A percentile compares a stretch with the other conserved stretches of the same genome.
Conservation (phyloP, 176 grass and related monocot genomes). For the Carex cristatella region DNA sequence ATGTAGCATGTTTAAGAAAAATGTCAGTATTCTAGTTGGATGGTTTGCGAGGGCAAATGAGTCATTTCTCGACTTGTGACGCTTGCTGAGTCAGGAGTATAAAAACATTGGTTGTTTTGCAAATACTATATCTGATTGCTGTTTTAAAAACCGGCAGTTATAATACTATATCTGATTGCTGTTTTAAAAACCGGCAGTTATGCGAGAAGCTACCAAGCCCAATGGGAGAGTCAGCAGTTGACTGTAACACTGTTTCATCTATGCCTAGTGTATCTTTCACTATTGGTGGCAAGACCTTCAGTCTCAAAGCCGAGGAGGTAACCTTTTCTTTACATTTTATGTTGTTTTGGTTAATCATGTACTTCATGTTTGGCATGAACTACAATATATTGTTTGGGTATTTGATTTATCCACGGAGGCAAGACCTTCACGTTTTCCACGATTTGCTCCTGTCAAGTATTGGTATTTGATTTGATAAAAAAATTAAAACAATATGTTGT, state of each 20-base stretch:
- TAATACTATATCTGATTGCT: conserved; percentile 13
- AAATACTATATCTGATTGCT: neutral
- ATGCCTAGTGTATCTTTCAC: conserved; percentile 70
- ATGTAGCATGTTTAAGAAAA: too few species aligned
- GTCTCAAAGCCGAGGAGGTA: conserved; percentile 75
- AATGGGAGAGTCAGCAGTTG: conserved; percentile 76
- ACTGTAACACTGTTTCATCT: conserved; percentile 48
- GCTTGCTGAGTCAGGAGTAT: neutral
- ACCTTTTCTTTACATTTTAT: neutral
- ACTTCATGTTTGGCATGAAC: neutral
- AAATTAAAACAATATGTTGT: neutral
- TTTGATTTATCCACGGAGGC: too few species aligned
- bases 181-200: conserved; percentile 46
- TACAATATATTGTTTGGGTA: neutral
- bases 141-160: conserved; percentile 46
- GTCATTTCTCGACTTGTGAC: too few species aligned
- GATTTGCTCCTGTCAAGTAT: too few species aligned
- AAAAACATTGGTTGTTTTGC: neutral
- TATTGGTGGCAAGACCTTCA: conserved; percentile 68
- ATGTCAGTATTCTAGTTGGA: too few species aligned
- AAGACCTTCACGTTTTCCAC: too few species aligned
- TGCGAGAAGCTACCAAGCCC: conserved; percentile 69
- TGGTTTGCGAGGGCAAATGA: too few species aligned
- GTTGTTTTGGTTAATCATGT: neutral
- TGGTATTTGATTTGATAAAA: too few species aligned